Evolutionary conservation across 2,329 filamentous ascomycete species (phyloP).

Genomic region (Chrysoporthe deuterocubensis): DNA sequence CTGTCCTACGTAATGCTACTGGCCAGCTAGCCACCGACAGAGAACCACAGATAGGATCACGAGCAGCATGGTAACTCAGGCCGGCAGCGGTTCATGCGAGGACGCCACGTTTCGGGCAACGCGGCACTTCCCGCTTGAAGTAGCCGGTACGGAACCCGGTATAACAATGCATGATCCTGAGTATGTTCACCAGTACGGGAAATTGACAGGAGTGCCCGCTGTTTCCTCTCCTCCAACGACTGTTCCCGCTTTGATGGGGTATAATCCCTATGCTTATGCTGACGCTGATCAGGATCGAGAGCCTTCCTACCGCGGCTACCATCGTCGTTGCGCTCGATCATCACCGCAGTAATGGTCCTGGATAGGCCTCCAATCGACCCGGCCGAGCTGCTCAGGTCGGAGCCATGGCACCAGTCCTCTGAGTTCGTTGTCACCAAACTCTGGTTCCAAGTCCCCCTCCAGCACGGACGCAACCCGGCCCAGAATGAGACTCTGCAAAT

Average conservation of each 20-base stretch:
- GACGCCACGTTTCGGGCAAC: neutral
- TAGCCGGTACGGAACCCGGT: neutral
- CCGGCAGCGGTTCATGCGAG: neutral
- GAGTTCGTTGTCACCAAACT: slow-evolving; percentile 8
- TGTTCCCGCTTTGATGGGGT: neutral
- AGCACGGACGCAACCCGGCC: neutral
- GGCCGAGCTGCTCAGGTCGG: neutral
- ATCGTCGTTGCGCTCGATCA: neutral
- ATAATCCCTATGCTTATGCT: neutral
- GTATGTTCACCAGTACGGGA: neutral
- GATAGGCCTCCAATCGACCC: neutral
- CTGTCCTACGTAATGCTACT: too few species aligned
- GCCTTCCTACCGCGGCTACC: neutral
- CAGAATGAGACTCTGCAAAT: neutral
- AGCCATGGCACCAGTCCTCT: neutral
- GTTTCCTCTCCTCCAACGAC: neutral
- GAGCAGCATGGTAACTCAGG: neutral
- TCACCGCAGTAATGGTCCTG: neutral
- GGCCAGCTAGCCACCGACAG: too few species aligned
- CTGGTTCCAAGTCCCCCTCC: slow-evolving; percentile 2
- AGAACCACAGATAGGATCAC: too few species aligned
- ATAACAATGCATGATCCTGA: neutral
- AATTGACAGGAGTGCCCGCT: neutral
- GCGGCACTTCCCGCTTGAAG: neutral
- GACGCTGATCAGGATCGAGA: neutral